Percentiles rank a stretch among this genome's conserved stretches.
phyloP scores from a whole-genome alignment of 208 protist species.

The Polymyxa betae region DNA sequence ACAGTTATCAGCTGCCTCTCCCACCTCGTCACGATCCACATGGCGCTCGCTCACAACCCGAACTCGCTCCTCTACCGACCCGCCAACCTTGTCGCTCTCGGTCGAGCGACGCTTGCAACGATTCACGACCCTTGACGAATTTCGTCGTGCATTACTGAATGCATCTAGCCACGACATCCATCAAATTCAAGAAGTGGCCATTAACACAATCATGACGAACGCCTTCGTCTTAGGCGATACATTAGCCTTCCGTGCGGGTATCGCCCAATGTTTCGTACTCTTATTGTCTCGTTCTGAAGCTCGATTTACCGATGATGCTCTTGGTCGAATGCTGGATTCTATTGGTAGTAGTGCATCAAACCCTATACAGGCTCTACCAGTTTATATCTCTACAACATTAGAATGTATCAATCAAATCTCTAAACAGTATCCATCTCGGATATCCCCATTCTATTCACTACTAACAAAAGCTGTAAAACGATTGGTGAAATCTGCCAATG shows the following conservation, averaged over 20 bases:
- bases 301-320: not conserved
- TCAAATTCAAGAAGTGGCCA: constrained; percentile 20
- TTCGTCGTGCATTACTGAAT: not conserved
- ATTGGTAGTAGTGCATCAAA: not conserved
- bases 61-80: not conserved
- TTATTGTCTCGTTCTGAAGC: not conserved
- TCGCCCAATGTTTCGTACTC: not conserved
- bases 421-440: not conserved
- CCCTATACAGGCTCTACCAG: not conserved
- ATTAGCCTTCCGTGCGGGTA: not conserved
- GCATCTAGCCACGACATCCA: not conserved
- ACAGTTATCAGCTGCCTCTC: not conserved
- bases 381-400: not conserved
- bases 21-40: not conserved
- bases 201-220: not conserved
- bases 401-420: not conserved
- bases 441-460: not conserved
- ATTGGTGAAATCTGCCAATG: constrained; percentile 39
- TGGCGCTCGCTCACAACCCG: not conserved
- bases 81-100: not conserved
- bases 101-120: constrained; percentile 34
- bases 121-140: constrained; percentile 39
- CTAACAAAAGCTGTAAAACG: not conserved
- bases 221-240: not conserved
- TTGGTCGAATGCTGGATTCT: constrained; percentile 8